Percentiles rank a stretch among this genome's conserved stretches.
phyloP scores from a whole-genome alignment of 805 yeast species.

The Candida ipomoeae region DNA sequence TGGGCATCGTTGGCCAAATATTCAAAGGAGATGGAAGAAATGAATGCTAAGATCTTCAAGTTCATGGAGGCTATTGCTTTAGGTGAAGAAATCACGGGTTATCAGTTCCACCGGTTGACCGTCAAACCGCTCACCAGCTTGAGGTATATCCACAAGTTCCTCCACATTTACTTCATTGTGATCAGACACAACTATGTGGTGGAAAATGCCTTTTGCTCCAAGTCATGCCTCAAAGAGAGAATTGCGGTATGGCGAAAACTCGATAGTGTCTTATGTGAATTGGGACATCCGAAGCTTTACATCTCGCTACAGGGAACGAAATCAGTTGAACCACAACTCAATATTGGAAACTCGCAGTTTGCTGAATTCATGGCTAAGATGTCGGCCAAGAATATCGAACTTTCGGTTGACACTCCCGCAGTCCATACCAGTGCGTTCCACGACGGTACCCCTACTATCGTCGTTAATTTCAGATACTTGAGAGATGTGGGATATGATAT shows the following conservation, averaged over 20 bases:
- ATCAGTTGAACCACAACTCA: conserved; percentile 38
- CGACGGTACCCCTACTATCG: conserved; percentile 70
- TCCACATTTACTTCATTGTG: conserved; percentile 31
- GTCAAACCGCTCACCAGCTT: conserved; percentile 35
- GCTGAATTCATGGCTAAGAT: conserved; percentile 73
- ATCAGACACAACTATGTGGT: conserved; percentile 29
- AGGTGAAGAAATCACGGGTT: conserved; percentile 9
- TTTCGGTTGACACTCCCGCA: conserved; percentile 40
- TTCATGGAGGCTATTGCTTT: conserved; percentile 28
- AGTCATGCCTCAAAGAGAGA: conserved; percentile 19
- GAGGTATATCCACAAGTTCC: conserved; percentile 38
- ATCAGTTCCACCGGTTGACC: conserved; percentile 24
- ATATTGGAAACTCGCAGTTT: conserved; percentile 47
- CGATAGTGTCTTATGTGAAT: conserved; percentile 43
- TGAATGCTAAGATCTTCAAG: conserved; percentile 26
- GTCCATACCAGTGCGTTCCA: conserved; percentile 62
- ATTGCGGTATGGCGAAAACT: conserved; percentile 31
- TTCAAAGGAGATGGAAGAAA: conserved; percentile 33
- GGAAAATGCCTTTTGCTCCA: conserved; percentile 17
- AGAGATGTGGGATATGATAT: conserved; percentile 35
- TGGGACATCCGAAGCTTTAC: conserved; percentile 59
- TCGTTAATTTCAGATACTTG: conserved; percentile 41
- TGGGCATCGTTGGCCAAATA: conserved; percentile 52
- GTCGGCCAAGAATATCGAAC: conserved; percentile 49
- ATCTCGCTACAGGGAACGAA: conserved; percentile 55